Conservation (phyloP, 2,329 filamentous ascomycete genomes). For the Parastagonospora nodorum region DNA sequence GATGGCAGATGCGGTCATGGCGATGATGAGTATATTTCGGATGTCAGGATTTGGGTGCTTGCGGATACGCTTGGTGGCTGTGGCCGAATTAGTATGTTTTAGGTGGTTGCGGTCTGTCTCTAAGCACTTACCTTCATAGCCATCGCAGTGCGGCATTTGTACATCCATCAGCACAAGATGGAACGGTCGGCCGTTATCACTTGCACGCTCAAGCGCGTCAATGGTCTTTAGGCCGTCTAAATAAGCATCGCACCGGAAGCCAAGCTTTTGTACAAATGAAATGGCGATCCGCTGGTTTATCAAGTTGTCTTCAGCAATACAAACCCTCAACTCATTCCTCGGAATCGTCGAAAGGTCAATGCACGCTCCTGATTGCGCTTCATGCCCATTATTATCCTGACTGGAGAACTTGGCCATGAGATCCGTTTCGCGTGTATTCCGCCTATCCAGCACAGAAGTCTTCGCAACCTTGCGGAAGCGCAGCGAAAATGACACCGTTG, state of each 20-base stretch:
- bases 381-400: constrained; percentile 51
- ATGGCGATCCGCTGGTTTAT: constrained; percentile 96
- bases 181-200: constrained; percentile 75
- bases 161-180: constrained; percentile 95
- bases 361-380: constrained; percentile 39
- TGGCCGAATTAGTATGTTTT: constrained; percentile 10
- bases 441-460: constrained; percentile 57
- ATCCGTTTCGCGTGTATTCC: constrained; percentile 52
- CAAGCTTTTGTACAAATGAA: constrained; percentile 83
- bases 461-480: constrained; percentile 81
- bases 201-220: constrained; percentile 77
- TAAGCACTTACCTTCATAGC: constrained; percentile 66
- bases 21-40: constrained; percentile 85
- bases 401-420: constrained; percentile 63
- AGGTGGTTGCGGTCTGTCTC: neutral
- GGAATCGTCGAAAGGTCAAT: constrained; percentile 69
- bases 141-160: constrained; percentile 92
- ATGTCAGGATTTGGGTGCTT: constrained; percentile 77
- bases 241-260: constrained; percentile 86
- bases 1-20: constrained; percentile 95
- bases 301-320: constrained; percentile 92
- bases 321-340: constrained; percentile 80
- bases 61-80: constrained; percentile 79
- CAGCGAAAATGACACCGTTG: constrained; percentile 77
- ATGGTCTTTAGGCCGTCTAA: constrained; percentile 89